A percentile compares a stretch with the other conserved stretches of the same genome.
Conservation (phyloP, 305 asterid species). For the Fraxinus greggii region DNA sequence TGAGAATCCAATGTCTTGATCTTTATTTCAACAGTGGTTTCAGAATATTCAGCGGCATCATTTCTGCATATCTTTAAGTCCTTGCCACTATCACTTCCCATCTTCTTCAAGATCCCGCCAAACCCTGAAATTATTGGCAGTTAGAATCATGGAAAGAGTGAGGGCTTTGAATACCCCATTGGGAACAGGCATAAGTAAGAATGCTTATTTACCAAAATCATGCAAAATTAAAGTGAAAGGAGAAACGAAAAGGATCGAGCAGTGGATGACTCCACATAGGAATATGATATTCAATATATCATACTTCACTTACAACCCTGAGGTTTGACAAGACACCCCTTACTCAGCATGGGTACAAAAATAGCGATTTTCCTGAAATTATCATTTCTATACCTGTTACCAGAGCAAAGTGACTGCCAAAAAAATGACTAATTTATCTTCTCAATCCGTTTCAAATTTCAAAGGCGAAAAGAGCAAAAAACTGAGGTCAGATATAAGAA, state of each 20-base stretch:
- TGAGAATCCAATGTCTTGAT: slow-evolving; percentile 92
- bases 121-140: slow-evolving; percentile 34
- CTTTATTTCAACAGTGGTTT: slow-evolving; percentile 90
- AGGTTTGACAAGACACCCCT: not conserved
- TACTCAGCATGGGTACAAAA: not conserved
- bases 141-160: slow-evolving; percentile 15
- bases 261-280: not conserved
- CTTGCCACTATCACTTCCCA: slow-evolving; percentile 63
- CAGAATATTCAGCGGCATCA: slow-evolving; percentile 57
- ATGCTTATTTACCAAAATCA: not conserved
- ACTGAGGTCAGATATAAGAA: not conserved
- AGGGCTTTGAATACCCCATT: slow-evolving; percentile 1
- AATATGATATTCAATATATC: not conserved
- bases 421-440: not conserved
- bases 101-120: slow-evolving; percentile 28
- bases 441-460: not conserved
- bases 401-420: not conserved
- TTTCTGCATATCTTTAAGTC: slow-evolving; percentile 35
- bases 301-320: not conserved
- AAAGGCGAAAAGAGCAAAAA: not conserved
- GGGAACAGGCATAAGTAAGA: slow-evolving; percentile 9
- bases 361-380: not conserved
- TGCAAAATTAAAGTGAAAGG: not conserved
- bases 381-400: not conserved
- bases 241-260: not conserved